phyloP scores from a whole-genome alignment of 208 protist genomes.

The Vickermania ingenoplastis region DNA sequence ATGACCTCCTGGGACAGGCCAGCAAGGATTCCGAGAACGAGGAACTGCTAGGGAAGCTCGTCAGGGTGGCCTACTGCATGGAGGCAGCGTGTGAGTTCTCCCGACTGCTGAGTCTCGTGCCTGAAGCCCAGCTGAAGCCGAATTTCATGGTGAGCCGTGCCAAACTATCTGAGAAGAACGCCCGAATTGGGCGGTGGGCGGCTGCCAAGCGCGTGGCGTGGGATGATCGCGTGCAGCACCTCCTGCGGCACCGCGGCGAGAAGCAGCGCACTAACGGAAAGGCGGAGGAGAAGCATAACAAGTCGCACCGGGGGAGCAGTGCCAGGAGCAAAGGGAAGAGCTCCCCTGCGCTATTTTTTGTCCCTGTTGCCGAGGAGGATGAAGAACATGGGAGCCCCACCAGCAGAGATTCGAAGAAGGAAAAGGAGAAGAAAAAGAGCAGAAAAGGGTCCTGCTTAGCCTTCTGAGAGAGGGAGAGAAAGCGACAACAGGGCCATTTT shows the following conservation, averaged over 20 bases:
- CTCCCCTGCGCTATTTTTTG: too few species aligned
- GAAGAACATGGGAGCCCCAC: too few species aligned
- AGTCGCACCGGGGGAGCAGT: too few species aligned
- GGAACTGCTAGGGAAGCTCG: slow-evolving; percentile 16
- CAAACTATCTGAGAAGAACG: neutral
- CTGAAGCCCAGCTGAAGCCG: slow-evolving; percentile 37
- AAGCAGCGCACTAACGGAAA: too few species aligned
- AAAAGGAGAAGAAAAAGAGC: too few species aligned
- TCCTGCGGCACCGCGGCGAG: neutral
- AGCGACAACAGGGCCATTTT: too few species aligned
- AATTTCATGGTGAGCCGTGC: slow-evolving; percentile 44
- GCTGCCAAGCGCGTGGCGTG: neutral
- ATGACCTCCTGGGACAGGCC: slow-evolving; percentile 12
- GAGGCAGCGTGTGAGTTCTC: slow-evolving; percentile 64
- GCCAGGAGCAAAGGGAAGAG: too few species aligned
- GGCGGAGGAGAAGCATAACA: too few species aligned
- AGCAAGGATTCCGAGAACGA: slow-evolving; percentile 13
- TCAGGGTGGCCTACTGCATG: slow-evolving; percentile 29
- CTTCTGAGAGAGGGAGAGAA: too few species aligned
- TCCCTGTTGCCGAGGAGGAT: too few species aligned
- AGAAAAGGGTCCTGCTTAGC: too few species aligned
- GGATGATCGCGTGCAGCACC: neutral
- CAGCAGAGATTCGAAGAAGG: too few species aligned
- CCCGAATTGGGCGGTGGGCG: neutral
- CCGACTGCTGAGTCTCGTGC: slow-evolving; percentile 51